Conservation (phyloP, 2,329 filamentous ascomycete genomes). For the Mycosphaerella sp. region DNA sequence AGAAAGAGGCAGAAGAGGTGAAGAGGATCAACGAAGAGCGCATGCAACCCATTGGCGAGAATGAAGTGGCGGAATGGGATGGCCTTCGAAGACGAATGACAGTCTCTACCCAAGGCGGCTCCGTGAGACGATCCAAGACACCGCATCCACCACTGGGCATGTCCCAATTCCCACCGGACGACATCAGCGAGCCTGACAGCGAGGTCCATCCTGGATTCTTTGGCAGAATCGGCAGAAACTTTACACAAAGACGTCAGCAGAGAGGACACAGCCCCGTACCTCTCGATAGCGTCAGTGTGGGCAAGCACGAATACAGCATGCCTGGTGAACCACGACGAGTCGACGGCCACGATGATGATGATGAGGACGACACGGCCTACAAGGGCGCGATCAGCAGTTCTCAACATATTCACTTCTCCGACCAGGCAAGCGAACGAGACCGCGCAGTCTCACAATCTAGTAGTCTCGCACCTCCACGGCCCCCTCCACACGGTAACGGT, state of each 20-base stretch:
- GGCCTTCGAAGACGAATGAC: constrained; percentile 71
- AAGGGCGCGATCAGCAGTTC: constrained; percentile 34
- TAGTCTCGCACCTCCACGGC: constrained; percentile 47
- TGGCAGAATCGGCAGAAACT: constrained; percentile 28
- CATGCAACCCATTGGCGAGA: constrained; percentile 69
- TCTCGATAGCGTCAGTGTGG: constrained; percentile 32
- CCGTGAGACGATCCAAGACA: constrained; percentile 44
- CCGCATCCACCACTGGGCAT: constrained; percentile 77
- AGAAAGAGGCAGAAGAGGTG: constrained; percentile 73
- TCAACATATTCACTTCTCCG: constrained; percentile 46
- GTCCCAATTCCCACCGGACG: constrained; percentile 66
- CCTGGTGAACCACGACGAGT: constrained; percentile 39
- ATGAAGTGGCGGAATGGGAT: constrained; percentile 84
- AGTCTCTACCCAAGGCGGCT: constrained; percentile 34
- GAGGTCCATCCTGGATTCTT: constrained; percentile 47
- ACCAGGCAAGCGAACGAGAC: constrained; percentile 34
- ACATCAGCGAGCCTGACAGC: constrained; percentile 37
- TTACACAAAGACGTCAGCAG: constrained; percentile 17
- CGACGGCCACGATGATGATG: constrained; percentile 46
- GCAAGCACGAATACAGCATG: constrained; percentile 41
- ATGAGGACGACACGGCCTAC: constrained; percentile 46
- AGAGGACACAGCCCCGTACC: constrained; percentile 30
- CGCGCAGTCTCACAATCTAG: constrained; percentile 40
- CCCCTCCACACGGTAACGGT: constrained; percentile 47
- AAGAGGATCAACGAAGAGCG: constrained; percentile 74